These are phyloP conservation scores for Fagus sylvatica DNA, from an alignment of 306 rosid species.

Conservation along the genomic window DNA sequence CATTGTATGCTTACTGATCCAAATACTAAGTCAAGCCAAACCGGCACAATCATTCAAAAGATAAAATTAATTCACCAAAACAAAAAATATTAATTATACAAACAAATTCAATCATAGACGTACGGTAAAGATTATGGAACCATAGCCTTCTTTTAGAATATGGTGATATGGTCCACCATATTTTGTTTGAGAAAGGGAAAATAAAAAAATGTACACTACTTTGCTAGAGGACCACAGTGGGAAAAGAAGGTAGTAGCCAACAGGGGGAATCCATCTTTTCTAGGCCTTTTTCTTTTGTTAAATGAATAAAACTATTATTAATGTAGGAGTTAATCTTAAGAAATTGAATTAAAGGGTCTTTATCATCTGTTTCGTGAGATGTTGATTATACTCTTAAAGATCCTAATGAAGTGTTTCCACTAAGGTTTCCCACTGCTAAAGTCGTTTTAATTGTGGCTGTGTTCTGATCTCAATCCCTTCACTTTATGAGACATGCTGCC, in stretches of 20 bases:
- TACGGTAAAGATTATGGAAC: constrained; percentile 13
- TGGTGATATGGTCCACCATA: constrained; percentile 7
- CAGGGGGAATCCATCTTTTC: constrained; percentile 40
- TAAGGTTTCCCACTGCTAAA: constrained; percentile 44
- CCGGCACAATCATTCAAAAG: not conserved
- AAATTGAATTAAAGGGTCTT: constrained; percentile 15
- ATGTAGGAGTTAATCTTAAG: not conserved
- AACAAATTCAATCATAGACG: constrained; percentile 15
- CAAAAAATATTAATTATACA: not conserved
- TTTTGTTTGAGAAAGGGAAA: constrained; percentile 20
- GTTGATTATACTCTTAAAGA: constrained; percentile 22
- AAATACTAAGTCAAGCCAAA: too few relatives aligned
- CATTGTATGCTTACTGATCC: too few relatives aligned
- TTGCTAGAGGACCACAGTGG: constrained; percentile 4
- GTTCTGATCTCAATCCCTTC: constrained; percentile 27
- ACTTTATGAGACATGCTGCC: constrained; percentile 70
- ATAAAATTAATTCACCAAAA: not conserved
- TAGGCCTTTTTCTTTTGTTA: constrained; percentile 6
- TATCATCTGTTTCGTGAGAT: not conserved
- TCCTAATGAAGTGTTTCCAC: constrained; percentile 39
- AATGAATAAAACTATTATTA: not conserved
- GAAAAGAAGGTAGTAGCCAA: constrained; percentile 34
- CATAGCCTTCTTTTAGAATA: constrained; percentile 16
- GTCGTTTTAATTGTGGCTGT: constrained; percentile 31
- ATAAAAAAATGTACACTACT: constrained; percentile 5